Conservation (phyloP, 148 eudicot genomes). For the Persicaria maculosa region DNA sequence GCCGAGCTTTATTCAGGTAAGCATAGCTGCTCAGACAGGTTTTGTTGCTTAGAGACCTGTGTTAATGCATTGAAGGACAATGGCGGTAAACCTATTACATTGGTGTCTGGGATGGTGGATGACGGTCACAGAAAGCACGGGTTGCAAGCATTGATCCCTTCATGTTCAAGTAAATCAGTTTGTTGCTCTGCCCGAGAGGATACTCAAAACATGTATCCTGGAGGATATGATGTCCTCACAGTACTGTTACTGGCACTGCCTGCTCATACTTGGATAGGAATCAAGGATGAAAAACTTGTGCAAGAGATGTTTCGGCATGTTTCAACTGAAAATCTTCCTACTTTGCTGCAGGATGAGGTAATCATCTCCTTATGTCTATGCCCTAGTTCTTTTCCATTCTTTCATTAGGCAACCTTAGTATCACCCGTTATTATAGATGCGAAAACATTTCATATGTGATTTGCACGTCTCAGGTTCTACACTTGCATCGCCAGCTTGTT, state of each 20-base stretch:
- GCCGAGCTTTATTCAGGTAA: slow-evolving; percentile 30
- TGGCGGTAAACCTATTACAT: slow-evolving; percentile 15
- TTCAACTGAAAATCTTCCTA: slow-evolving; percentile 25
- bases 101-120: slow-evolving; percentile 27
- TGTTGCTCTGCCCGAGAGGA: slow-evolving; percentile 12
- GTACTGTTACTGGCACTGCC: slow-evolving; percentile 35
- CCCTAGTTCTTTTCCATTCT: background rate
- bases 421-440: background rate
- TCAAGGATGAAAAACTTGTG: slow-evolving; percentile 22
- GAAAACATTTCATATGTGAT: background rate
- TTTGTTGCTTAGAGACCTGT: slow-evolving; percentile 15
- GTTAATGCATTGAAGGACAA: slow-evolving; percentile 17
- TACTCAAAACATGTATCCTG: slow-evolving; percentile 22
- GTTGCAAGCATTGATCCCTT: slow-evolving; percentile 33
- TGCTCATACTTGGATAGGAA: slow-evolving; percentile 33
- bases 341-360: slow-evolving; percentile 42
- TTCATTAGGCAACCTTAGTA: background rate
- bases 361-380: background rate
- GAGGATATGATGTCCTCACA: slow-evolving; percentile 29
- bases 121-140: slow-evolving; percentile 17
- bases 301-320: slow-evolving; percentile 23
- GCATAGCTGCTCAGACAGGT: slow-evolving; percentile 12
- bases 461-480: slow-evolving; percentile 23
- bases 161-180: slow-evolving; percentile 17
- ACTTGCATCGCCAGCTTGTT: slow-evolving; percentile 32